Base-by-base conservation (phyloP, 2,329 filamentous ascomycete genomes). In the Apiospora koreana region DNA sequence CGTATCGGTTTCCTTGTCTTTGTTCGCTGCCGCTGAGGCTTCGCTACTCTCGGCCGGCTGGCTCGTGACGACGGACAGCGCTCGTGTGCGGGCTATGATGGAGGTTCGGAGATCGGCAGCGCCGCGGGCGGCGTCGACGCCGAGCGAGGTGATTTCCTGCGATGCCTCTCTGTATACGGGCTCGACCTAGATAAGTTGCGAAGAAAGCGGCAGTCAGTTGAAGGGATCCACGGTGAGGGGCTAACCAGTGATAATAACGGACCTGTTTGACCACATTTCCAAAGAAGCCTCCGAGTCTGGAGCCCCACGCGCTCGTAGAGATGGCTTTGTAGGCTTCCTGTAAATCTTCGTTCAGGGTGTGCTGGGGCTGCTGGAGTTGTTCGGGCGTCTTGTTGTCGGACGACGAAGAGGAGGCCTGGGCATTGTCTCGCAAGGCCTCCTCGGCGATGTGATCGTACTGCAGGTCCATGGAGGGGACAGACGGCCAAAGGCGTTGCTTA, bases 381-480 rank as follows among this genome's bases (percentile, higher is more conserved):
- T 83, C 82, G 67, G 81, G 76, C 74, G 84, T 78, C 71, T 83
- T 81, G 28, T 83, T 79, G 66, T 84, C 79, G 64, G 35, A 25
- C 28, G 62, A 23, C 65, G 77, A 69, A 54, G 71, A 73, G 71
- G 84, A 83, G 73, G 86, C 83, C 72, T 88, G 84, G 71, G 85
- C 78, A 70, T 91, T 86, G 76, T 89, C 87, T 48, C 88, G 86
- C 72, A 93, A 87, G 68, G 90, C 88, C 80, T 96, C 92, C 84
- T 97, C 94, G 80, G 94, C 91, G 77, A 98, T 97, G 81, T 97
- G 94, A 79, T 99, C 96, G 87, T 98, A 99, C 62, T 95, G 95
- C 78, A 97, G 87, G 88, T 99, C 96, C 96, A 99, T 98, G 74
- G 74, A 77, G 70, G 73, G 77, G 70, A 64, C 71, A 5, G 21